Conservation (phyloP, 1,284 basidiomycete species). For the Sanguinoderma infundibulare region DNA sequence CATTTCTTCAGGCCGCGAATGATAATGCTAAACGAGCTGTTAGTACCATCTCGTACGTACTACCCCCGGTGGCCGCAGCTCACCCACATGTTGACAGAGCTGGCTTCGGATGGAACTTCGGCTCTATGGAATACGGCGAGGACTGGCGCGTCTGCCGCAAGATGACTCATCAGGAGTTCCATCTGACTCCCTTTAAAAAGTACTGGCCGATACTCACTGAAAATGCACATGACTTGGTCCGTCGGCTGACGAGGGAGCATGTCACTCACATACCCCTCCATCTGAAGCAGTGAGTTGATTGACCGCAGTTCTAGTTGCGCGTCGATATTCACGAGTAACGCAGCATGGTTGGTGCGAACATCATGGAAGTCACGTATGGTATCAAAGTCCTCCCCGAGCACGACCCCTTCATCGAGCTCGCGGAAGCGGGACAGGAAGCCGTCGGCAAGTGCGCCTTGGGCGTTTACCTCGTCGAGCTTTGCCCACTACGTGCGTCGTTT, state of each 20-base stretch:
- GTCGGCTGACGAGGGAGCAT: slow-evolving; percentile 30
- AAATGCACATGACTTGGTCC: slow-evolving; percentile 39
- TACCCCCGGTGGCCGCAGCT: too few relatives aligned
- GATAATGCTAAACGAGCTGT: slow-evolving; percentile 40
- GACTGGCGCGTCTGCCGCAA: slow-evolving; percentile 45
- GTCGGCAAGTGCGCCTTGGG: slow-evolving; percentile 17
- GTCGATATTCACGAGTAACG: neutral
- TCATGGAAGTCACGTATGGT: slow-evolving; percentile 32
- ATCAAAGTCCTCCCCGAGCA: slow-evolving; percentile 29
- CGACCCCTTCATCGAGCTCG: slow-evolving; percentile 33
- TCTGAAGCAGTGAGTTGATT: slow-evolving; percentile 25
- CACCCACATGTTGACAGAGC: slow-evolving; percentile 39
- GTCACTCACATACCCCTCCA: slow-evolving; percentile 23
- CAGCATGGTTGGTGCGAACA: slow-evolving; percentile 29
- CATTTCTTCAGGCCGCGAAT: slow-evolving; percentile 35
- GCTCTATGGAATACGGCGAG: slow-evolving; percentile 42
- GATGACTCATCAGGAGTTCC: slow-evolving; percentile 36
- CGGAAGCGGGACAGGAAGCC: slow-evolving; percentile 27
- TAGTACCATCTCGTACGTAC: neutral
- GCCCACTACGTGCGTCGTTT: slow-evolving; percentile 26
- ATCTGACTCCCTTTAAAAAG: slow-evolving; percentile 13
- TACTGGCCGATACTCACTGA: slow-evolving; percentile 19
- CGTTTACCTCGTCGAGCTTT: slow-evolving; percentile 26
- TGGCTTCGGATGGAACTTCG: slow-evolving; percentile 42
- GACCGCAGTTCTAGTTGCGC: neutral